phyloP scores from a whole-genome alignment of 2,329 filamentous ascomycete genomes.

The Trichoderma polysporum region DNA sequence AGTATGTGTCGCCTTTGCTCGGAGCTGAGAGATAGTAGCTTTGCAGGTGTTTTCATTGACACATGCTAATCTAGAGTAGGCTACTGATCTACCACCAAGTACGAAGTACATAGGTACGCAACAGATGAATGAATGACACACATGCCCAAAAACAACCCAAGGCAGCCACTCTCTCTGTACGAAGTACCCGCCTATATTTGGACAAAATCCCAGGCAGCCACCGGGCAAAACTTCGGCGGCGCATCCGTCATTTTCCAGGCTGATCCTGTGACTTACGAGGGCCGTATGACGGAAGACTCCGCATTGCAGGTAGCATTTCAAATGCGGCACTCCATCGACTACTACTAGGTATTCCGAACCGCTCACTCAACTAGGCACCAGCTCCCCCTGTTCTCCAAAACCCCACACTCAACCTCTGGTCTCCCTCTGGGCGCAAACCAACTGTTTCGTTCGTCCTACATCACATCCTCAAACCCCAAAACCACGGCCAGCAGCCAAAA shows the following conservation, averaged over 20 bases:
- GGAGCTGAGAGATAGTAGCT: too few species aligned
- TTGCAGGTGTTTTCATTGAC: too few species aligned
- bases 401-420: background rate
- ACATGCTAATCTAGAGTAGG: too few species aligned
- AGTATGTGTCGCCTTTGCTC: too few species aligned
- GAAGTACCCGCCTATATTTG: too few species aligned
- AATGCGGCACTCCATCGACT: background rate
- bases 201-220: background rate
- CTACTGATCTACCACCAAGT: too few species aligned
- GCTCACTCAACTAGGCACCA: background rate
- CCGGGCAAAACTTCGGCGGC: background rate
- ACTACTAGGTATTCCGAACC: background rate
- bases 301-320: too few species aligned
- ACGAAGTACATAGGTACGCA: too few species aligned
- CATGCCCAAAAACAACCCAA: too few species aligned
- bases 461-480: background rate
- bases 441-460: too few species aligned
- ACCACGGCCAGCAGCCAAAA: background rate
- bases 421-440: too few species aligned
- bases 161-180: too few species aligned
- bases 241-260: background rate
- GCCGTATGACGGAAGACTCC: background rate
- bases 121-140: background rate
- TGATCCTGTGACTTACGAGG: constrained; percentile 1
- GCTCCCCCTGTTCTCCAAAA: background rate